Base-by-base conservation (phyloP, 2,329 filamentous ascomycete species). In the Ceratocystis albifundus region DNA sequence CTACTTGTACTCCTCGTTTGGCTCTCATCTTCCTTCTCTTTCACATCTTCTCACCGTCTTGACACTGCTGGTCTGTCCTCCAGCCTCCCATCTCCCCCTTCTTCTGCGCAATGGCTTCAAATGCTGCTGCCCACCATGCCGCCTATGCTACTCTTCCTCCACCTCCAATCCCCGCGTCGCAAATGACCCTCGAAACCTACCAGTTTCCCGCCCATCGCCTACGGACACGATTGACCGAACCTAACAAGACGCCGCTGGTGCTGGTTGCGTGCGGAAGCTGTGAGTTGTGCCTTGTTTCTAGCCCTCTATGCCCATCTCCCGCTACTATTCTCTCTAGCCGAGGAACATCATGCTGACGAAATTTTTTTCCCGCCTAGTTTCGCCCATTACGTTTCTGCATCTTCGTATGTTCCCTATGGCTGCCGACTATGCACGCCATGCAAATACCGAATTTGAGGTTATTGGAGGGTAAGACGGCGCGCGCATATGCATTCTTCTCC, bases 331-430 rank as follows among this genome's bases (percentile, higher is more conserved):
- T 28, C n/a, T 59, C 1, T n/a, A 36, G 28, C 55, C 28, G 55
- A 59, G 55, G 17, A 28, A 59, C 36, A 17, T 8, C 28, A n/a
- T 28, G 5, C 45, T 36, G 61, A 45, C 22, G 17, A 46, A 17
- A 48, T 45, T 36, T 25, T n/a, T 53, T 41, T 41, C 20, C 2
- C 32, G 32, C 4, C 3, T 62, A 74, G 73, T 90, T 77, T 89
- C 86, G 0, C 88, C 88, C 20, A 84, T 88, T 62, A 89, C 87
- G 5, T 88, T 88, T 72, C 80, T 91, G 32, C 89, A 93, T 73
- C 78, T 94, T 69, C 86, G 89, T 73, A 93, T 95, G 88, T 93
- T 94, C 73, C 88, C 90, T 72, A 90, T 95, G 85, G 89, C 88
- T 0, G 83, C 85, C 71, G 89, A 94, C 76, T 92, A 88, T 75